phyloP scores from a whole-genome alignment of 306 rosid species.

The Gleditsia sinensis region DNA sequence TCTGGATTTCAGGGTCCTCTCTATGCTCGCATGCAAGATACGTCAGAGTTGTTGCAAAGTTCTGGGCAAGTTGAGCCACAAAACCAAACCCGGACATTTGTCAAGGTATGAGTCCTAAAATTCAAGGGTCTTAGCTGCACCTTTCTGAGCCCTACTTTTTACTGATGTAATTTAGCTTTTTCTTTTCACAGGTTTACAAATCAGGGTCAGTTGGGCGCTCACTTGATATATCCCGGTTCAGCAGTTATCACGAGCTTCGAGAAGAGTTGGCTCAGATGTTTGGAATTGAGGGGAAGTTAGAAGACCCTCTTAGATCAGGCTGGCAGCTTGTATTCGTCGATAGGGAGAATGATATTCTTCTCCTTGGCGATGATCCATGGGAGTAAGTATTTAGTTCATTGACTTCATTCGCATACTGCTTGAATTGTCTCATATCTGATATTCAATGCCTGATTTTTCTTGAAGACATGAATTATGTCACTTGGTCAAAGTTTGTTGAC shows the following conservation, averaged over 20 bases:
- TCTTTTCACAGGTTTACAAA: slow-evolving; percentile 71
- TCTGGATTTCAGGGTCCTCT: slow-evolving; percentile 67
- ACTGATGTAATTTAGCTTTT: slow-evolving; percentile 25
- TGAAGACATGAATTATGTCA: not conserved
- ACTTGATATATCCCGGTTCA: slow-evolving; percentile 87
- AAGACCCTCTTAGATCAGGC: slow-evolving; percentile 98
- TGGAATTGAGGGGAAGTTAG: slow-evolving; percentile 89
- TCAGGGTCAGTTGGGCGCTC: slow-evolving; percentile 92
- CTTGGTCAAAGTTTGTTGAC: slow-evolving; percentile 24
- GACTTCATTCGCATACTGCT: not conserved
- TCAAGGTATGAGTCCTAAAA: slow-evolving; percentile 55
- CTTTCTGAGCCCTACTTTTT: slow-evolving; percentile 11
- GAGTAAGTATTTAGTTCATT: slow-evolving; percentile 62
- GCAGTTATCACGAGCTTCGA: slow-evolving; percentile 88
- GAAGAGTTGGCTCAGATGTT: slow-evolving; percentile 93
- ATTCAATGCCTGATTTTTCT: not conserved
- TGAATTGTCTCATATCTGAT: not conserved
- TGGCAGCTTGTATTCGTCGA: slow-evolving; percentile 99
- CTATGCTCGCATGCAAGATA: slow-evolving; percentile 66
- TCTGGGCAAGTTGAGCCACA: slow-evolving; percentile 69
- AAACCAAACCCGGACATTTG: slow-evolving; percentile 65
- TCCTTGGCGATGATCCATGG: slow-evolving; percentile 98
- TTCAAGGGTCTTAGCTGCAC: slow-evolving; percentile 10
- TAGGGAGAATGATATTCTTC: slow-evolving; percentile 96
- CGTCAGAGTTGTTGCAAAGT: slow-evolving; percentile 68